Evolutionary conservation across 805 yeast genomes (phyloP), one percentile per base, ranked within the genome.

Genomic region (Metschnikowia sp.): DNA sequence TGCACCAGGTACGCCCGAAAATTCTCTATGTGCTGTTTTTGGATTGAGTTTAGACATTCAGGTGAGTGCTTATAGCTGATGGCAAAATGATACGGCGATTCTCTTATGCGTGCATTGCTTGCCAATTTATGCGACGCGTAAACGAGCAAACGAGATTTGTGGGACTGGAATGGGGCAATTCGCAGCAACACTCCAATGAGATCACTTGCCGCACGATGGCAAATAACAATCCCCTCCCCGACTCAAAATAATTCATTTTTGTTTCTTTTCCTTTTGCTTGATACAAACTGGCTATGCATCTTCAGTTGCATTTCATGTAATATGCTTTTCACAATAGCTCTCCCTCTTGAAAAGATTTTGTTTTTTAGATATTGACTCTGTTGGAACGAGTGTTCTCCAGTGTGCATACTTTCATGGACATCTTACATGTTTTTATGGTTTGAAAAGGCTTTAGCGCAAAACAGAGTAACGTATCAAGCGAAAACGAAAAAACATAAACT

Each of bases 1-100:
- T 0, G 94, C 89, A 4, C 99, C 99, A 0, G 78, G 64, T 4
- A 77, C 65, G 0, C 99, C 99, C 31, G 78, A 76, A 64, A 92
- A 92, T 64, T 92, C 98, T 49, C 72, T 70, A 40, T 82, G 79
- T 4, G 66, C 71, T 1, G 97, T 88, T 40, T 60, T 64, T 4
- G 97, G 97, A 60, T 92, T 92, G 53, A 84, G 56, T 32, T 40
- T 42, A n/a, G 52, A 36, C 56, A 52, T 54, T 28, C 22, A 10
- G 1, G 34, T 13, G 8, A 34, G 18, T 18, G 31, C 12, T 18
- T 42, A 26, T 7, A 32, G 32, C 19, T 28, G 30, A 26, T 18
- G 29, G 30, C 22, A 30, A 10, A 19, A 12, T 28, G 34, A 10
- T 32, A 28, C 13, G 18, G 8, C 10, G 31, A 31, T 4, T 4